Evolutionary conservation across 2,329 filamentous ascomycete species (phyloP).

Genomic region (Rutstroemia sp.): DNA sequence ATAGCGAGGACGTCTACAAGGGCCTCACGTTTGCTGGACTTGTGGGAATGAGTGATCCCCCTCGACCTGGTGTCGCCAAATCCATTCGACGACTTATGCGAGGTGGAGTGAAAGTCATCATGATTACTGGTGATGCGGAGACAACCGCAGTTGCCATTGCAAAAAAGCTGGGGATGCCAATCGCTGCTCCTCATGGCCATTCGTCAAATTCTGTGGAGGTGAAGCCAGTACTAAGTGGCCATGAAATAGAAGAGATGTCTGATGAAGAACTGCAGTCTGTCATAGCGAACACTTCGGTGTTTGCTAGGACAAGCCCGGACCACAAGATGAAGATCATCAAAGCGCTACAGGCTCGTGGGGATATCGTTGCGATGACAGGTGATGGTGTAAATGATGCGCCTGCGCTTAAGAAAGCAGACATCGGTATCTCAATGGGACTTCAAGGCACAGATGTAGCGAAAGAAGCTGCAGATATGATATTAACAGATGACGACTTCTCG

Average conservation of each 20-base stretch:
- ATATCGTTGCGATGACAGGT: slow-evolving; percentile 98
- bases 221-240: slow-evolving; percentile 71
- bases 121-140: slow-evolving; percentile 97
- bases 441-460: slow-evolving; percentile 96
- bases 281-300: slow-evolving; percentile 85
- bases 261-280: slow-evolving; percentile 76
- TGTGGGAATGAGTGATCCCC: slow-evolving; percentile 96
- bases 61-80: slow-evolving; percentile 79
- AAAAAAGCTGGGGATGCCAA: slow-evolving; percentile 87
- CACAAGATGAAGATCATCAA: slow-evolving; percentile 97
- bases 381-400: slow-evolving; percentile 98
- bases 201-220: slow-evolving; percentile 50
- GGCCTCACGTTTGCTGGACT: slow-evolving; percentile 84
- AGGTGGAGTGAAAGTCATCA: slow-evolving; percentile 93
- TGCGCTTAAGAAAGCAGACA: slow-evolving; percentile 92
- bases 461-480: slow-evolving; percentile 88
- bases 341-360: slow-evolving; percentile 83
- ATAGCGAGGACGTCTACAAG: slow-evolving; percentile 68
- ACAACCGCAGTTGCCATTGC: slow-evolving; percentile 92
- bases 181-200: slow-evolving; percentile 49
- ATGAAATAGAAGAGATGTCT: slow-evolving; percentile 89
- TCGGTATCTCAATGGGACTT: slow-evolving; percentile 94
- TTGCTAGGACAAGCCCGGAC: slow-evolving; percentile 91
- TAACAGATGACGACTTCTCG: slow-evolving; percentile 83
- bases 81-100: slow-evolving; percentile 87